Conservation (phyloP, 208 protist species). For the Naegleria fowleri region DNA sequence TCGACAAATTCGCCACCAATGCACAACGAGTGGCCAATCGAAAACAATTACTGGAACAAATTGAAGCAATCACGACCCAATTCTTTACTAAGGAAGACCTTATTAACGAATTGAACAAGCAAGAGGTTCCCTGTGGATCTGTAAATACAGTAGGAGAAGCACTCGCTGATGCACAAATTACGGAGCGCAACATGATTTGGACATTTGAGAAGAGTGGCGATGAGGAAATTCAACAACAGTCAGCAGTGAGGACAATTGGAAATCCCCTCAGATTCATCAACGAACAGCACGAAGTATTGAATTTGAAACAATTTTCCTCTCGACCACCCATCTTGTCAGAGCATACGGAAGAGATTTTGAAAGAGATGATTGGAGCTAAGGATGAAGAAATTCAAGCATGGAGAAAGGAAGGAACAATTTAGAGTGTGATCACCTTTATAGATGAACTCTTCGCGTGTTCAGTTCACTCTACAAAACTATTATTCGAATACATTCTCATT, state of each 20-base stretch:
- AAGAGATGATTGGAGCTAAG: background rate
- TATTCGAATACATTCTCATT: too few species aligned
- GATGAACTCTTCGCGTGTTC: too few species aligned
- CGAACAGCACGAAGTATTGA: background rate
- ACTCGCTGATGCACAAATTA: constrained; percentile 1
- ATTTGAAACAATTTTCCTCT: background rate
- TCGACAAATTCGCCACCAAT: background rate
- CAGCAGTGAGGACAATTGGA: background rate
- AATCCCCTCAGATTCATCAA: background rate
- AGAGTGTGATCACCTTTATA: background rate
- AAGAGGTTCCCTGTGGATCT: background rate
- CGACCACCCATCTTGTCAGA: background rate
- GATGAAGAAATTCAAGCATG: background rate
- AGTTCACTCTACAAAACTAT: too few species aligned
- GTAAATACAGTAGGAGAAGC: constrained; percentile 19
- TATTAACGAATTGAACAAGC: background rate
- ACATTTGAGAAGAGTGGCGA: background rate
- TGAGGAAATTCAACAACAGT: background rate
- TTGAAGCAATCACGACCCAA: background rate
- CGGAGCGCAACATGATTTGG: constrained; percentile 6
- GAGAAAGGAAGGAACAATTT: constrained; percentile 3
- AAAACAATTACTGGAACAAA: background rate
- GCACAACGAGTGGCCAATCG: background rate
- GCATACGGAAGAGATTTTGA: constrained; percentile 22
- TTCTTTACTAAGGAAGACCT: background rate